Base-by-base conservation (phyloP, 2,329 filamentous ascomycete genomes). In the Fusarium sambucinum region DNA sequence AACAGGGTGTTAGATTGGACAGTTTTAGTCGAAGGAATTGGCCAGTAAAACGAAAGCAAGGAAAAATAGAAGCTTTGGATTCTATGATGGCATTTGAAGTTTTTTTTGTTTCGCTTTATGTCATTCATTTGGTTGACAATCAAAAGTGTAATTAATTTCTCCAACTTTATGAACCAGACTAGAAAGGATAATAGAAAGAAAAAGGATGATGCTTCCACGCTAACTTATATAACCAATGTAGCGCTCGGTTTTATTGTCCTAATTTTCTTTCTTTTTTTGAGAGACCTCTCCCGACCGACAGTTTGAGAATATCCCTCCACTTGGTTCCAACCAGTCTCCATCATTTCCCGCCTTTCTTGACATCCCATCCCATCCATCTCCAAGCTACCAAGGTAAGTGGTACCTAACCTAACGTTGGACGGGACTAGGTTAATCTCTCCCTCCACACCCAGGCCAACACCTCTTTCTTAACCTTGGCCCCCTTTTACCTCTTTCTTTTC, bases 301-400 rank as follows among this genome's bases (percentile, higher is more conserved):
- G n/a, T 69, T 69, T 63, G 56, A 53, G 56, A 53, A 55, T 57
- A 53, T 69, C 56, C 58, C 66, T 69, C 66, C 66, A 70, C 66
- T 68, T 69, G 55, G 32, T 70, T 55, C 61, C 62, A 45, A 53
- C 61, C 62, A 52, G 63, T 56, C 68, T 47, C 64, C 57, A 71
- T 69, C 68, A 59, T 66, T 69, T 70, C 63, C 55, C 59, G 51
- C 60, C 25, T 38, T 65, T 41, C 21, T 41, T 41, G 38, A 41
- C 50, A 59, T 48, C 41, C 38, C 16, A 53, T n/a, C 51, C 41
- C 41, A 59, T 48, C 53, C 38, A 54, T 19, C 51, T 48, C 46
- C 32, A 35, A 35, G 33, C 16, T 33, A 32, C 29, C 35, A 51
- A 51, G 47, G 42, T 27, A 27, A 27, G 27, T 27, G 27, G 27